These are phyloP conservation scores for Usnea hakonensis DNA, from an alignment of 495 filamentous ascomycete species.

Conservation along the genomic window DNA sequence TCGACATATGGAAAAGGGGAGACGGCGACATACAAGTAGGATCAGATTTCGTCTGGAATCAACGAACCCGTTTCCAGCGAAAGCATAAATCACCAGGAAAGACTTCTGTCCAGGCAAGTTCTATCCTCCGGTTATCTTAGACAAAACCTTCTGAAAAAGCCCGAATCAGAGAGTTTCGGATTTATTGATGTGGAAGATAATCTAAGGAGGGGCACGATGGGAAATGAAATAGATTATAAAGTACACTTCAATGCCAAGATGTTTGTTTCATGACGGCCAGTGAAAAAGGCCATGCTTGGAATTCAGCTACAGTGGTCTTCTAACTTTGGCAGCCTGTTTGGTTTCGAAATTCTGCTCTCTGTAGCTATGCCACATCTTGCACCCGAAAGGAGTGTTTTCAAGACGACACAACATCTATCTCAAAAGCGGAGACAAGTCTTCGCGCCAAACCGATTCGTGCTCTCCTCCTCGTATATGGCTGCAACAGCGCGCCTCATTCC, in stretches of 20 bases:
- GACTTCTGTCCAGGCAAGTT: background rate
- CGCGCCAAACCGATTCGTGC: background rate
- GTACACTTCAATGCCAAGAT: background rate
- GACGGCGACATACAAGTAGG: background rate
- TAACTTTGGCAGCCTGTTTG: background rate
- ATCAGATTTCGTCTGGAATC: too few relatives aligned
- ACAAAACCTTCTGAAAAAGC: background rate
- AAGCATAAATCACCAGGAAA: background rate
- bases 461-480: background rate
- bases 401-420: background rate
- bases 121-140: background rate
- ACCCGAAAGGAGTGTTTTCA: background rate
- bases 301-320: background rate
- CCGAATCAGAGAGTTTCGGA: background rate
- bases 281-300: background rate
- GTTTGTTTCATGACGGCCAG: background rate
- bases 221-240: too few relatives aligned
- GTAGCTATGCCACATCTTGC: background rate
- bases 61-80: background rate
- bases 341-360: background rate
- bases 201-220: too few relatives aligned
- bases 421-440: background rate
- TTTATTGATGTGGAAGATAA: background rate
- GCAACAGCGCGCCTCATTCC: conserved; percentile 36
- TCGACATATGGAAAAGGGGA: background rate